Conservation (phyloP, 2,329 filamentous ascomycete species). For the Bisporella sp. region DNA sequence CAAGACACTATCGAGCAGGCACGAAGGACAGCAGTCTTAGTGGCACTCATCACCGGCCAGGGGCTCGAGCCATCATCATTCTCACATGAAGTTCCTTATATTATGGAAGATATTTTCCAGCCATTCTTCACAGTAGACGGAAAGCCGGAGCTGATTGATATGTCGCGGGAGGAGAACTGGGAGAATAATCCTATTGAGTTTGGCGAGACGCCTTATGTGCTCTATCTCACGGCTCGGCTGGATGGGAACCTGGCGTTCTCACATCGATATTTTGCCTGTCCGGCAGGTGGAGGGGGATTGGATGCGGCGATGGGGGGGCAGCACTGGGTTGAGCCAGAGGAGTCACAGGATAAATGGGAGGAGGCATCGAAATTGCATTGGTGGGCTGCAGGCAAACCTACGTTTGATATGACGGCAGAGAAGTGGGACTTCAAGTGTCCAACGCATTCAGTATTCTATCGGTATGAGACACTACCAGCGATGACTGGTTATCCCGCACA, state of each 20-base stretch:
- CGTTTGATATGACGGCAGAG: constrained; percentile 19
- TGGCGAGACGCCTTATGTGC: constrained; percentile 15
- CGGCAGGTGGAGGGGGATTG: neutral
- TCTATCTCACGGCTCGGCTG: constrained; percentile 19
- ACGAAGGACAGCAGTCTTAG: constrained; percentile 2
- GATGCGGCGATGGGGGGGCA: too few species aligned
- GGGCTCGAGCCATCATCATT: neutral
- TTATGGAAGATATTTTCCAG: constrained; percentile 4
- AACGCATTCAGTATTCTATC: constrained; percentile 18
- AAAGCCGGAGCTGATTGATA: too few species aligned
- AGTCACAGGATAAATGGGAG: constrained; percentile 18
- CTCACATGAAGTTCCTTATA: neutral
- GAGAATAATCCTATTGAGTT: constrained; percentile 17
- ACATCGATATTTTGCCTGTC: constrained; percentile 23
- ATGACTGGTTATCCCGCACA: too few species aligned
- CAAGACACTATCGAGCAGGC: neutral
- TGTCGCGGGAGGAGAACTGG: constrained; percentile 7
- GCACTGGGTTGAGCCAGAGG: too few species aligned
- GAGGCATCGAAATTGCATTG: constrained; percentile 19
- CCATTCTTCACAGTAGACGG: constrained; percentile 9
- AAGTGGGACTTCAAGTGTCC: constrained; percentile 24
- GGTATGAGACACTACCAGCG: neutral
- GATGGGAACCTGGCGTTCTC: constrained; percentile 21
- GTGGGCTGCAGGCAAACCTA: constrained; percentile 17
- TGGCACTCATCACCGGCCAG: constrained; percentile 1